Evolutionary conservation across 108 stramenopile genomes (phyloP), one percentile per base, ranked within the genome.

Genomic region (Stephanodiscus triporus): DNA sequence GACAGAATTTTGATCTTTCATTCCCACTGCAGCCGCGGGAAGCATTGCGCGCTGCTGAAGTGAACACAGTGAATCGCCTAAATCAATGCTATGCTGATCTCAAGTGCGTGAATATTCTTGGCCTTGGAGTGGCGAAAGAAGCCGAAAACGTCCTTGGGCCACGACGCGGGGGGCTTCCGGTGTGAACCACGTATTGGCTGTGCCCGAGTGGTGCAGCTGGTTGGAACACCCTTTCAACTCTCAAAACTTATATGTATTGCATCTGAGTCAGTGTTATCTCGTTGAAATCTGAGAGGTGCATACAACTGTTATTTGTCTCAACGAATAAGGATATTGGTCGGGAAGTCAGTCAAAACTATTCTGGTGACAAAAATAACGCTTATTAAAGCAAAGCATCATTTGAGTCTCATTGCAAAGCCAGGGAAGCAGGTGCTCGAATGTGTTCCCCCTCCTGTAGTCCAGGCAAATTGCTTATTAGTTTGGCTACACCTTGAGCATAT

Each of bases 11-110:
- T 59, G 5, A n/a, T 63, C 47, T 17, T 47, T 38, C 30, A 20
- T 49, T 42, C 36, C 37, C 23, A 34, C 19, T 61, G 14, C 61
- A 94, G 86, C 97, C 97, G 36, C 95, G 97, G 63, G 94, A 95
- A 85, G 87, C 81, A 68, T 54, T 98, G 81, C 93, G 97, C 64
- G 88, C 92, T 20, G 96, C 92, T n/a, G 97, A 98, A 82, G 84
- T 84, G 55, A 87, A 80, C 76, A 97, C 95, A 43, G 92, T 95
- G 27, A 84, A 81, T 2, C 93, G 97, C 47, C 82, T 98, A 34
- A 81, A 83, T 29, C 61, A 92, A 75, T 87, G 88, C 63, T 95
- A 89, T 60, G 81, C 84, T 14, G 96, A 98, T 77, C 84, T 98
- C 63, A 96, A 94, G 63, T 95, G 95, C 84, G 80, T 88, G 57